Conservation (phyloP, 2,329 filamentous ascomycete species). For the Fusarium tanahbumbuense region DNA sequence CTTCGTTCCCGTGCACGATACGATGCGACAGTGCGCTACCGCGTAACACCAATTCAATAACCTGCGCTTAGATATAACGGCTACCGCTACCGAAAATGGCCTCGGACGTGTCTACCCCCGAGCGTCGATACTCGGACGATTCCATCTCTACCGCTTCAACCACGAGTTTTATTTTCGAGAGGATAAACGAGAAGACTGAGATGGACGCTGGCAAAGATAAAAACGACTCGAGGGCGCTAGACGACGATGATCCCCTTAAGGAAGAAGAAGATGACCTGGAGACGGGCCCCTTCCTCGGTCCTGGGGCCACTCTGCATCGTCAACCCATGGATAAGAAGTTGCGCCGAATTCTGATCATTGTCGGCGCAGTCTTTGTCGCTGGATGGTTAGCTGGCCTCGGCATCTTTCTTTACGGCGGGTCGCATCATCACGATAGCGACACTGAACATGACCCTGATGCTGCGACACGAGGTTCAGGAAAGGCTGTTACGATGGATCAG, state of each 20-base stretch:
- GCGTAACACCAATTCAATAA: conserved; percentile 9
- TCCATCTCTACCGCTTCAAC: conserved; percentile 84
- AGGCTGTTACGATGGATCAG: conserved; percentile 78
- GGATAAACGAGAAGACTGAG: conserved; percentile 69
- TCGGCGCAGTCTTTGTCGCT: conserved; percentile 69
- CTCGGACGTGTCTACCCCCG: conserved; percentile 32
- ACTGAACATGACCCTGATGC: conserved; percentile 76
- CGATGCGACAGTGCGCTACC: conserved; percentile 34
- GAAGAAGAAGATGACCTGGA: conserved; percentile 58
- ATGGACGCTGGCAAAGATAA: conserved; percentile 46
- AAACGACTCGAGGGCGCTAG: conserved; percentile 52
- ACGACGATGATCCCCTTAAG: conserved; percentile 58
- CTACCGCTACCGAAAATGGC: conserved; percentile 28
- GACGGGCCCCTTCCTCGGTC: conserved; percentile 64
- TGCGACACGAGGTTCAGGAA: conserved; percentile 72
- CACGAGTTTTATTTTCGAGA: conserved; percentile 84
- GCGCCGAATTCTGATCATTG: conserved; percentile 70
- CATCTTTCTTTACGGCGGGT: conserved; percentile 72
- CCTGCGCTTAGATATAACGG: conserved; percentile 2
- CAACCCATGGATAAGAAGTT: conserved; percentile 74
- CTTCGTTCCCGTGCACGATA: conserved; percentile 34
- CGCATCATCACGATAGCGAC: conserved; percentile 72
- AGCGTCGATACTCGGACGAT: conserved; percentile 57
- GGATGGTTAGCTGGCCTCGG: conserved; percentile 77
- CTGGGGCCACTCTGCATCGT: conserved; percentile 52